Evolutionary conservation across 345 rosid genomes (phyloP), one percentile per base, ranked within the genome.

Genomic region (Geranium brycei): DNA sequence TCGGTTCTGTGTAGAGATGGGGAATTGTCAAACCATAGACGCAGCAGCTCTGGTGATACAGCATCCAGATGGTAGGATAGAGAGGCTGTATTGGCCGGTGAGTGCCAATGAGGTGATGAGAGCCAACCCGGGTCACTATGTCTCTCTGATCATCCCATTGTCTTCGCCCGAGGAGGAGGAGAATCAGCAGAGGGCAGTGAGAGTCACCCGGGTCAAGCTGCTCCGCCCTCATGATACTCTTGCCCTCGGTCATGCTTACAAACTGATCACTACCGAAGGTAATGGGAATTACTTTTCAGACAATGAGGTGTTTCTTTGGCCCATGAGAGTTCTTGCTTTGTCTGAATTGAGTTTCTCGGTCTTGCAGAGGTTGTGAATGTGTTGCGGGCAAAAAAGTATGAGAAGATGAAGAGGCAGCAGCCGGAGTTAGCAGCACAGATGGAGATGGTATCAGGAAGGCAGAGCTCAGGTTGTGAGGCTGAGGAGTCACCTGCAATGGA

Each of bases 201-300:
- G 81, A 66, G 79, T 80, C 81, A 88, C 99, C 51, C 91, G 91
- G 23, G 95, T 88, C 59, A 90, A 93, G 80, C 96, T 93, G 76
- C 97, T 93, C 58, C 72, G 99, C 64, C 91, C 95, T 1, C 77
- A 60, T 13, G 96, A 93, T 57, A 86, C 78, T 68, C 99, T 93
- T 31, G 71, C 82, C 0, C 97, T 93, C 17, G 97, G 97, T 64
- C 97, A 90, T 74, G 97, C 99, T 72, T 93, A 93, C 62, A 82
- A 95, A 59, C 92, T 93, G 62, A 79, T 93, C 76, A 88, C 97
- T 62, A 81, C 97, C 65, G 87, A 93, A 85, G 99, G 99, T 93
- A 70, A 23, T 11, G 4, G 41, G 58, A 13, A 1, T 16, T 55
- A 35, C 58, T 0, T 23, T 23, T 23, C 28, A 23, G 28, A 23